Percentiles rank a stretch among this genome's conserved stretches.
phyloP scores from a whole-genome alignment of 2,329 filamentous ascomycete genomes.

The Alternaria infectoria region DNA sequence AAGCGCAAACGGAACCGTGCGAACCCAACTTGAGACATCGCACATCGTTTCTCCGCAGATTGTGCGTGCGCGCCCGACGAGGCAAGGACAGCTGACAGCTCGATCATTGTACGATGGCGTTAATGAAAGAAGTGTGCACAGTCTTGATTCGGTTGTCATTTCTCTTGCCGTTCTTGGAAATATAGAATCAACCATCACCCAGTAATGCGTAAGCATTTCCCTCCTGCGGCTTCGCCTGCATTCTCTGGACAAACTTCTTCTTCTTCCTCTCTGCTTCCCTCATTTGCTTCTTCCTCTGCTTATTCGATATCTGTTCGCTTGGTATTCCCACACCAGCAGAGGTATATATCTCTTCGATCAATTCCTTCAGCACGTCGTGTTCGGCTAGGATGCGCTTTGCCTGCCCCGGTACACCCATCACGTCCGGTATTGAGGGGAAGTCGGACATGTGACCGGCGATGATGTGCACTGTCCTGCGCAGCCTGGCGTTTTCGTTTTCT shows the following conservation, averaged over 20 bases:
- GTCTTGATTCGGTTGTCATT: too few species aligned
- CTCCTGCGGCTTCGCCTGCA: background rate
- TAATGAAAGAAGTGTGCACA: too few species aligned
- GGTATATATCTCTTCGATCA: slow-evolving; percentile 37
- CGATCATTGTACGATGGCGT: too few species aligned
- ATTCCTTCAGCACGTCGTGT: slow-evolving; percentile 18
- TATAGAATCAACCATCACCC: background rate
- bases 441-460: slow-evolving; percentile 24
- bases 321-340: slow-evolving; percentile 31
- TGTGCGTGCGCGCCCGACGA: too few species aligned
- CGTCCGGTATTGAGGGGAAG: slow-evolving; percentile 32
- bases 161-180: too few species aligned
- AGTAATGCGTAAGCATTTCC: slow-evolving; percentile 1
- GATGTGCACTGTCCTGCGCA: background rate
- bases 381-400: slow-evolving; percentile 16
- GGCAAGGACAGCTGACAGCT: too few species aligned
- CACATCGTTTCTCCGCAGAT: too few species aligned
- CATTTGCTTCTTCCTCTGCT: slow-evolving; percentile 32
- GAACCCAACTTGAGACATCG: too few species aligned
- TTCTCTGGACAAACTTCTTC: slow-evolving; percentile 25
- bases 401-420: slow-evolving; percentile 37
- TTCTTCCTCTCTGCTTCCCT: slow-evolving; percentile 38
- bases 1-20: too few species aligned
- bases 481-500: background rate
- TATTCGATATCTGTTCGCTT: slow-evolving; percentile 22